Base-by-base conservation (phyloP, 805 yeast genomes). In the Cyberlindnera sargentensis region DNA sequence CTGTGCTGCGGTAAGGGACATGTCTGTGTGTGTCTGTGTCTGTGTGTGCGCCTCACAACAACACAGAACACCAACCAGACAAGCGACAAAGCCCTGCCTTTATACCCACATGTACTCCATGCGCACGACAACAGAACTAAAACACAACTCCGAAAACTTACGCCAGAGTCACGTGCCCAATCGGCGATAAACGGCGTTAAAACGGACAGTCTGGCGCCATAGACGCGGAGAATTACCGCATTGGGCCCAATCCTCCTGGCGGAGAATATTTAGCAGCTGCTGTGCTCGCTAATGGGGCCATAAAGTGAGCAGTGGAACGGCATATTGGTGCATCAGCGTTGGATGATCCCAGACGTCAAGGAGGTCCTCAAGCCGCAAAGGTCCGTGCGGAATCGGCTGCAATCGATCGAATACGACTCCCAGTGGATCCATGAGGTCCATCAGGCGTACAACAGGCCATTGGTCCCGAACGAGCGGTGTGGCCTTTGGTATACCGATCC, bases 401-500 rank as follows among this genome's bases (percentile, higher is more conserved):
- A 76, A 34, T 84, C 95, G n/a, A 85, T 89, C 11, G 48, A 76
- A 1, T 67, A 72, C 34, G 96, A 89, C 55, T 61, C 78, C 5
- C 39, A 57, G 11, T 84, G 76, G 59, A 71, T 84, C 1, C 47
- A 53, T 6, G 55, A 61, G 2, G 76, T 78, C 1, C 49, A 54
- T 1, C 54, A 62, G 0, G 51, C 67, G 0, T 72, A 62, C 48
- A 40, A 34, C 7, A 41, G 56, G 10, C 82, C 84, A 6, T 39
- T 77, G 7, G 59, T 80, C 2, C 84, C 95, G 5, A 89, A 89
- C 59, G 91, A 84, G 58, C 64, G 96, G 41, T 88, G 96, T 61
- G 96, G 96, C 0, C 56, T 76, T 10, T 89, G 96, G 96, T 89
- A 89, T 53, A 76, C 82, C 4, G 67, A 74, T 0, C 79, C 84